These are phyloP conservation scores for Hemileia vastatrix DNA, from an alignment of 1,284 basidiomycete species.

Conservation along the genomic window DNA sequence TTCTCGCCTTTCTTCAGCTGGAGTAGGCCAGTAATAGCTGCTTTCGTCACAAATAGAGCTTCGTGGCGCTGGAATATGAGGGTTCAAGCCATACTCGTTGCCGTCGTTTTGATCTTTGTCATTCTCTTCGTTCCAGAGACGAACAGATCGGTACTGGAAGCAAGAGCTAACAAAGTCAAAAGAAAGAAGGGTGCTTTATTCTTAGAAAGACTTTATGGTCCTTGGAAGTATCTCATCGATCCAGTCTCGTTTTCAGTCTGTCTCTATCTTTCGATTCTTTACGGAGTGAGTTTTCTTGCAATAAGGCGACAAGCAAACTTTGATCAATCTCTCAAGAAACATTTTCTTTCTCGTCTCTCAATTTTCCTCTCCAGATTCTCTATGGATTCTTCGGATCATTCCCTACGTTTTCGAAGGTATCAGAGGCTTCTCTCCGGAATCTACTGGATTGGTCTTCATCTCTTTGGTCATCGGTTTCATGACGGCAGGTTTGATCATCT, in stretches of 20 bases:
- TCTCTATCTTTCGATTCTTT: slow-evolving; percentile 28
- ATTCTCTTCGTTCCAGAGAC: slow-evolving; percentile 30
- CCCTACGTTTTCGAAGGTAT: slow-evolving; percentile 28
- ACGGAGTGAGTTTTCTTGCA: slow-evolving; percentile 8
- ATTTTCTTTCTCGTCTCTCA: background rate
- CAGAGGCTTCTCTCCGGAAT: slow-evolving; percentile 25
- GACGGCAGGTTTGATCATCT: slow-evolving; percentile 21
- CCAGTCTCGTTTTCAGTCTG: slow-evolving; percentile 28
- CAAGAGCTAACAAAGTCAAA: background rate
- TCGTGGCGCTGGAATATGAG: slow-evolving; percentile 30
- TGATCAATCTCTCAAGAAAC: too few species aligned
- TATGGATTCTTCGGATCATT: slow-evolving; percentile 30
- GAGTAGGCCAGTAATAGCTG: slow-evolving; percentile 15
- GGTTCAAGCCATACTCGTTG: slow-evolving; percentile 31
- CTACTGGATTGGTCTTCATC: slow-evolving; percentile 27
- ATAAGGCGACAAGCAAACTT: too few species aligned
- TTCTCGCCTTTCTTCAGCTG: background rate
- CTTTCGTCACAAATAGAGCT: slow-evolving; percentile 27
- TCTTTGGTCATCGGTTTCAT: slow-evolving; percentile 28
- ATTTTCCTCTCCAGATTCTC: slow-evolving; percentile 16
- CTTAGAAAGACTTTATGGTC: background rate
- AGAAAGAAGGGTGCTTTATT: slow-evolving; percentile 1
- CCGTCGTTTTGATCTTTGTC: slow-evolving; percentile 22
- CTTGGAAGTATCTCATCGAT: slow-evolving; percentile 10
- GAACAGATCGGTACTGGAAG: slow-evolving; percentile 16